Percentiles rank a stretch among this genome's conserved stretches.
Conservation (phyloP, 805 yeast genomes). For the Peterozyma xylosa region DNA sequence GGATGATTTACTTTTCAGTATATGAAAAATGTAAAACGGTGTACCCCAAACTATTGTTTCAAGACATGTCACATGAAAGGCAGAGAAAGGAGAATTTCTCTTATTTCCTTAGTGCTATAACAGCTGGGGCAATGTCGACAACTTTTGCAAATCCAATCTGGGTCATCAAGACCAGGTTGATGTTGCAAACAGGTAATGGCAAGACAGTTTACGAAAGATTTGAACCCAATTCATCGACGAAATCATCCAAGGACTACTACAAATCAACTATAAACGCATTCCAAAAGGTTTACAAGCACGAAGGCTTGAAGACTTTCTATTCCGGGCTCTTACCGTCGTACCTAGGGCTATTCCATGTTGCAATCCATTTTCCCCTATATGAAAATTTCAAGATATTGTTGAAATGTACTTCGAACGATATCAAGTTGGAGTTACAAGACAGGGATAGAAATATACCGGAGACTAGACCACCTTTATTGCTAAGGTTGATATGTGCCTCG, state of each 20-base stretch:
- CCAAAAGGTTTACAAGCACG: conserved; percentile 64
- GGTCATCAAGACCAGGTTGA: conserved; percentile 93
- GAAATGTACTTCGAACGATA: conserved; percentile 19
- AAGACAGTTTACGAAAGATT: conserved; percentile 28
- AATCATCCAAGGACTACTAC: conserved; percentile 35
- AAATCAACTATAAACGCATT: conserved; percentile 82
- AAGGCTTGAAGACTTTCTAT: conserved; percentile 78
- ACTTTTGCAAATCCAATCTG: conserved; percentile 89
- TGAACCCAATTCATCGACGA: conserved; percentile 7
- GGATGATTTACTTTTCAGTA: conserved; percentile 92
- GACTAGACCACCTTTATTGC: conserved; percentile 14
- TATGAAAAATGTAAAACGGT: conserved; percentile 70
- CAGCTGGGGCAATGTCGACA: conserved; percentile 86
- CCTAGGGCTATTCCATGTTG: conserved; percentile 87
- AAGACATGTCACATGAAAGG: conserved; percentile 15
- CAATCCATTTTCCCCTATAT: conserved; percentile 92
- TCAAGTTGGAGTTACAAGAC: conserved; percentile 9
- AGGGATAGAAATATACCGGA: conserved; percentile 10
- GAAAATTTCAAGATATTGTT: conserved; percentile 66
- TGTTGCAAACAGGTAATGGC: conserved; percentile 66
- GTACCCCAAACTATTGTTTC: conserved; percentile 28
- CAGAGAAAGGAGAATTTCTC: conserved; percentile 14
- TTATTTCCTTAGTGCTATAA: conserved; percentile 59
- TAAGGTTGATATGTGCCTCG: conserved; percentile 56
- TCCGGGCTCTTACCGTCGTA: conserved; percentile 87